Evolutionary conservation across 768 basidiomycete species (phyloP).

Genomic region (Russula virescens): DNA sequence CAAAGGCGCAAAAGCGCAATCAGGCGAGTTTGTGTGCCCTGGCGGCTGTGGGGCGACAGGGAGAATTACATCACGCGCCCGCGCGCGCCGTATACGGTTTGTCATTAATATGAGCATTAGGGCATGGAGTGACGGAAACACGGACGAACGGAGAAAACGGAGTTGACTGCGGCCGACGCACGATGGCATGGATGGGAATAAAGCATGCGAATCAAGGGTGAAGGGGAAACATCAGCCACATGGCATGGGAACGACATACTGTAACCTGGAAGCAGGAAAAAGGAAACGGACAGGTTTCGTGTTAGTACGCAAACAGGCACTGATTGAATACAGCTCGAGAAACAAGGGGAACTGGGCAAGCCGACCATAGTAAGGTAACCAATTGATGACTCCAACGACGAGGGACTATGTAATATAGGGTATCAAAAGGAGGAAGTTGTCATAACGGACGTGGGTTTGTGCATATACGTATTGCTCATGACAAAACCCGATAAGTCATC

Average conservation of each 20-base stretch:
- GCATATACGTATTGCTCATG: neutral
- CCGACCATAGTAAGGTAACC: slow-evolving; percentile 3
- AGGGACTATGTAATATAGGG: neutral
- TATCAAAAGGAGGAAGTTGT: neutral
- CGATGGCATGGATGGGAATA: neutral
- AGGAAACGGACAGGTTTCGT: neutral
- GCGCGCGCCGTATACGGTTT: neutral
- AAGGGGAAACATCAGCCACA: neutral
- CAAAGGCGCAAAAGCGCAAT: slow-evolving; percentile 8
- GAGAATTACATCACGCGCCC: slow-evolving; percentile 8
- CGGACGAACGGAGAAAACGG: slow-evolving; percentile 6
- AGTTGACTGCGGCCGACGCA: neutral
- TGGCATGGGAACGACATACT: slow-evolving; percentile 1
- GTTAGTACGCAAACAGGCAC: slow-evolving; percentile 1
- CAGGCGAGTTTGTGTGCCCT: neutral
- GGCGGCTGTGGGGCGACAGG: slow-evolving; percentile 6
- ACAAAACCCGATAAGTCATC: slow-evolving; percentile 5
- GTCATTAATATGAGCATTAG: slow-evolving; percentile 7
- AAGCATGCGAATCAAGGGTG: neutral
- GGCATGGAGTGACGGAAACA: slow-evolving; percentile 10
- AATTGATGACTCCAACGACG: neutral
- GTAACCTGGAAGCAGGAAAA: neutral
- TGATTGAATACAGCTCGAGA: slow-evolving; percentile 6
- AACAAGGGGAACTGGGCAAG: neutral
- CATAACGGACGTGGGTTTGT: slow-evolving; percentile 4